These are phyloP conservation scores for Yamadazyma kanchanaburiensis DNA, from an alignment of 1,139 yeast genomes.

Conservation along the genomic window DNA sequence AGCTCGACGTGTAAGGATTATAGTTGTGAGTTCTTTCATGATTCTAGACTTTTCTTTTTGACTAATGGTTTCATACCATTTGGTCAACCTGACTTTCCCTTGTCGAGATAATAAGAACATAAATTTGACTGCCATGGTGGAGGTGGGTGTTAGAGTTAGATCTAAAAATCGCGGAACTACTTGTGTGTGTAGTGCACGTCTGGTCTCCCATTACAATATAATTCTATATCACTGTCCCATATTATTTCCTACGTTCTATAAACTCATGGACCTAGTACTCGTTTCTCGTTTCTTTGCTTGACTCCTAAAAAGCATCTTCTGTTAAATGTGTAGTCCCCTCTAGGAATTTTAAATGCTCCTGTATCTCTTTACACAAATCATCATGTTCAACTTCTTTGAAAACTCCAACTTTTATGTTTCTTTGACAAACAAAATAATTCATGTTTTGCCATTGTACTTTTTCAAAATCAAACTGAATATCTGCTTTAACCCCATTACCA, in stretches of 20 bases:
- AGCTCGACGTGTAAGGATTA: constrained; percentile 79
- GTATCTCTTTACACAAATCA: constrained; percentile 48
- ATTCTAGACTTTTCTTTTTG: constrained; percentile 83
- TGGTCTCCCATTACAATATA: too few species aligned
- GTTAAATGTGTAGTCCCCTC: constrained; percentile 23
- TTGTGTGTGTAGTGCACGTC: too few species aligned
- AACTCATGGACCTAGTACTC: too few species aligned
- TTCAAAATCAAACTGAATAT: constrained; percentile 60
- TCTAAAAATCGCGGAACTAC: too few species aligned
- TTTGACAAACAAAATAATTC: constrained; percentile 55
- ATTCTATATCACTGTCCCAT: too few species aligned
- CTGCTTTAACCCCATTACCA: constrained; percentile 50
- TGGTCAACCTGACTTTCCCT: constrained; percentile 88
- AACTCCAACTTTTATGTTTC: constrained; percentile 40
- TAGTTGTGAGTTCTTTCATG: constrained; percentile 80
- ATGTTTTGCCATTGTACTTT: constrained; percentile 58
- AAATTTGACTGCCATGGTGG: constrained; percentile 68
- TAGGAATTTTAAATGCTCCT: constrained; percentile 42
- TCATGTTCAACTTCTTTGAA: constrained; percentile 43
- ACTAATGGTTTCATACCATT: constrained; percentile 85
- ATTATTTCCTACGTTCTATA: too few species aligned
- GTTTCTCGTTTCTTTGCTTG: too few species aligned
- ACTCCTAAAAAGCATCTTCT: constrained; percentile 13
- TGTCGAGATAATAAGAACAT: constrained; percentile 83
- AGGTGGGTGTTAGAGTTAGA: too few species aligned